phyloP scores from a whole-genome alignment of 768 basidiomycete genomes.

The Butyriboletus loyo region DNA sequence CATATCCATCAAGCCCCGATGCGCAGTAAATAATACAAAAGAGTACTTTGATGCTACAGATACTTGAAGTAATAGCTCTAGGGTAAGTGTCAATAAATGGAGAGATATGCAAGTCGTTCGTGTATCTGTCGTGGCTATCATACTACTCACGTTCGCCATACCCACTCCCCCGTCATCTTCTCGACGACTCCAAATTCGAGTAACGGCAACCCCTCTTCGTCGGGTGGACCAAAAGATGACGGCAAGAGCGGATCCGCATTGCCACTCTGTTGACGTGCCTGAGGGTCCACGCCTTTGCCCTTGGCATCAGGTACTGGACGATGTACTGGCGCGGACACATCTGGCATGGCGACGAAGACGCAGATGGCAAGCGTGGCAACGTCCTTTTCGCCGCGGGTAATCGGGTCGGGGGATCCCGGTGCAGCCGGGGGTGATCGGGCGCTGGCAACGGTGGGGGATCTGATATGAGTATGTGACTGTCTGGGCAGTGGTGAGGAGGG shows the following conservation, averaged over 20 bases:
- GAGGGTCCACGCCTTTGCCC: constrained; percentile 16
- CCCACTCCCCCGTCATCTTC: constrained; percentile 1
- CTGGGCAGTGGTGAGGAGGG: neutral
- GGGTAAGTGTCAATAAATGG: neutral
- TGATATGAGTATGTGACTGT: neutral
- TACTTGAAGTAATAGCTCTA: neutral
- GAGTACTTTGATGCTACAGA: neutral
- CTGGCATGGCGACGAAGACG: constrained; percentile 24
- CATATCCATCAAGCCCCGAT: neutral
- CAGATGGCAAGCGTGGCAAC: constrained; percentile 9
- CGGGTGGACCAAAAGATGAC: neutral
- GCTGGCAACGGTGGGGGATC: neutral
- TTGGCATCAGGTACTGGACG: constrained; percentile 4
- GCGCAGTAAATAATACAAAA: neutral
- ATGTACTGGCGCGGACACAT: constrained; percentile 3
- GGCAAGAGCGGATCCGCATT: constrained; percentile 4
- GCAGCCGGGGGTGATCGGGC: neutral
- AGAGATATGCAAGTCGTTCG: neutral
- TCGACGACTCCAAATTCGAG: constrained; percentile 21
- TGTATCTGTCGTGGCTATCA: neutral
- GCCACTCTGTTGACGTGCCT: neutral
- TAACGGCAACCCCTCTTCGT: neutral
- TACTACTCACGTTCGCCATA: neutral
- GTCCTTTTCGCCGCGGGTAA: neutral
- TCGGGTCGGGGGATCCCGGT: neutral